phyloP scores from a whole-genome alignment of 805 yeast species.

The Saturnispora hagleri region DNA sequence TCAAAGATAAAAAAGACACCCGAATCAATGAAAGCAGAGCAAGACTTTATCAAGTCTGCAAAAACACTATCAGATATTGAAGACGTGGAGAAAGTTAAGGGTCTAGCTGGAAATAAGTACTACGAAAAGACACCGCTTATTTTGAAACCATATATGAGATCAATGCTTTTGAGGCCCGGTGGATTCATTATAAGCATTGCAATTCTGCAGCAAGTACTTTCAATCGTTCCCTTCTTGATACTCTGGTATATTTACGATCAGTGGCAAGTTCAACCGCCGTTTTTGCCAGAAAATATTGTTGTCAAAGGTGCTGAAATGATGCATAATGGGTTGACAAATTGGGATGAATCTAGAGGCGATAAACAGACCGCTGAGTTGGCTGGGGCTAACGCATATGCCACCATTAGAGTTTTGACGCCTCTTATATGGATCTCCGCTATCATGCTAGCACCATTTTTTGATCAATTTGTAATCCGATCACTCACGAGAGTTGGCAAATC shows the following conservation, averaged over 20 bases:
- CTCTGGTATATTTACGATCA: slow-evolving; percentile 44
- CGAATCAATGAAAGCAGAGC: slow-evolving; percentile 11
- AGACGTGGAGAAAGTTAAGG: slow-evolving; percentile 17
- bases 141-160: slow-evolving; percentile 26
- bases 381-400: slow-evolving; percentile 31
- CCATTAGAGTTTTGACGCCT: slow-evolving; percentile 22
- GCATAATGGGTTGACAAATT: slow-evolving; percentile 28
- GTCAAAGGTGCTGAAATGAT: slow-evolving; percentile 39
- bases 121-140: slow-evolving; percentile 24
- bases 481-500: slow-evolving; percentile 17
- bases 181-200: slow-evolving; percentile 38
- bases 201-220: slow-evolving; percentile 44
- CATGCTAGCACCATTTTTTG: slow-evolving; percentile 28
- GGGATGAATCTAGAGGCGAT: slow-evolving; percentile 23
- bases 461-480: slow-evolving; percentile 26
- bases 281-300: slow-evolving; percentile 41
- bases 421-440: slow-evolving; percentile 26
- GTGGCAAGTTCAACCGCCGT: slow-evolving; percentile 33
- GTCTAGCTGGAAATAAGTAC: slow-evolving; percentile 24
- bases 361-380: slow-evolving; percentile 21
- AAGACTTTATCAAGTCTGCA: slow-evolving; percentile 9
- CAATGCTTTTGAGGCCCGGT: slow-evolving; percentile 25
- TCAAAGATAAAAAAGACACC: slow-evolving; percentile 13
- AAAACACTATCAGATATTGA: slow-evolving; percentile 16
- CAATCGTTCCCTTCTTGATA: slow-evolving; percentile 42